Conservation (phyloP, 306 rosid species). For the Medicago arabica region DNA sequence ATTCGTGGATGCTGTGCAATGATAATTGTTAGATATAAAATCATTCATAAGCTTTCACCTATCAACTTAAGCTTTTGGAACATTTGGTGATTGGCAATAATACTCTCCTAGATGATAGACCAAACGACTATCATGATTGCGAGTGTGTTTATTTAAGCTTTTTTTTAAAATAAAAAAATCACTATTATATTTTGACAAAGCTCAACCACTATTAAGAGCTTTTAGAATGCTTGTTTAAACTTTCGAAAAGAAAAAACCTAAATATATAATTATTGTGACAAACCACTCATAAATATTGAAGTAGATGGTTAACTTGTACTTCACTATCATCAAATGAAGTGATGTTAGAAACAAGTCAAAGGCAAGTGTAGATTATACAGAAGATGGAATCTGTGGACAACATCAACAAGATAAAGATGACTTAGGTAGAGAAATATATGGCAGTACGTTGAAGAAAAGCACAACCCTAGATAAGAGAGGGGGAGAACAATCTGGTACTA, state of each 20-base stretch:
- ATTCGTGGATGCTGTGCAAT: constrained; percentile 16
- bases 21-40: constrained; percentile 26
- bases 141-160: background rate
- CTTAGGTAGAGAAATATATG: background rate
- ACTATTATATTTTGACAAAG: background rate
- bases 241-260: background rate
- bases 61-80: constrained; percentile 5
- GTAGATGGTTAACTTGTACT: background rate
- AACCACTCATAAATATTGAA: constrained; percentile 10
- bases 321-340: constrained; percentile 2
- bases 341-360: background rate
- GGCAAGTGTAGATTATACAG: constrained; percentile 17
- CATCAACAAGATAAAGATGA: constrained; percentile 30
- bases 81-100: background rate
- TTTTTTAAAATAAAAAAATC: background rate
- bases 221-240: background rate
- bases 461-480: constrained; percentile 5
- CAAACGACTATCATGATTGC: constrained; percentile 18
- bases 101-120: constrained; percentile 27
- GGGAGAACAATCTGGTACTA: background rate
- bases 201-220: background rate
- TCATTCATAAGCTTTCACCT: constrained; percentile 5
- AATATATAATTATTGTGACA: background rate
- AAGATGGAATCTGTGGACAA: constrained; percentile 11
- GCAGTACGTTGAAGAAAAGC: background rate